Conservation (phyloP, 1,284 basidiomycete genomes). For the Cronartium quercuum region DNA sequence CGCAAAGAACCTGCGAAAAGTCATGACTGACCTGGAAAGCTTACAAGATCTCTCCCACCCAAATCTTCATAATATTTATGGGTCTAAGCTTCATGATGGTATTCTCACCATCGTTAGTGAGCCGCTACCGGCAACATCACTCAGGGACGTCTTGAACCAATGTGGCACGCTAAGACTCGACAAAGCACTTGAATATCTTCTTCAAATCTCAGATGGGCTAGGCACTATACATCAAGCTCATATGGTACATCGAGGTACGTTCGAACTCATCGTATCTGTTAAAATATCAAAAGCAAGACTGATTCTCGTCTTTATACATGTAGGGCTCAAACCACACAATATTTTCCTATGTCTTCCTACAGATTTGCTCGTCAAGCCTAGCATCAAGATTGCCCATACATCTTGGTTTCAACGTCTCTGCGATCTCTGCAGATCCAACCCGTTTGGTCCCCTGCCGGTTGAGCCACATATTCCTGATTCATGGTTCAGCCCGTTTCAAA, state of each 20-base stretch:
- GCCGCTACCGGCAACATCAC: slow-evolving; percentile 15
- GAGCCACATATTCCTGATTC: slow-evolving; percentile 15
- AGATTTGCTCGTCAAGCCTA: neutral
- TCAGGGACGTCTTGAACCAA: slow-evolving; percentile 24
- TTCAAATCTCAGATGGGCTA: slow-evolving; percentile 17
- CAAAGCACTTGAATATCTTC: slow-evolving; percentile 19
- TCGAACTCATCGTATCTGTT: neutral
- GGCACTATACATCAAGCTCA: slow-evolving; percentile 25
- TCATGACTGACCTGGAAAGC: slow-evolving; percentile 10
- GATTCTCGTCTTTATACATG: neutral
- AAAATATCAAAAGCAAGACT: no score
- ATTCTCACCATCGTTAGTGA: slow-evolving; percentile 23
- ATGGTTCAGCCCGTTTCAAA: slow-evolving; percentile 8
- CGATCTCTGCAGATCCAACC: slow-evolving; percentile 33
- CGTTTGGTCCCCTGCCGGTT: slow-evolving; percentile 18
- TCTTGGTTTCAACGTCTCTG: slow-evolving; percentile 35
- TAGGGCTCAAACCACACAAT: slow-evolving; percentile 32
- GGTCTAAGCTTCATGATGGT: slow-evolving; percentile 13
- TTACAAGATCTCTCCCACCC: slow-evolving; percentile 4
- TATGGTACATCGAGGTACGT: slow-evolving; percentile 26
- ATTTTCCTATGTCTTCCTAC: slow-evolving; percentile 14
- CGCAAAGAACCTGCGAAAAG: slow-evolving; percentile 16
- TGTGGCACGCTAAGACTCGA: slow-evolving; percentile 19
- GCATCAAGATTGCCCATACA: slow-evolving; percentile 15
- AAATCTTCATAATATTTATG: slow-evolving; percentile 22